A percentile compares a stretch with the other conserved stretches of the same genome.
phyloP scores from a whole-genome alignment of 306 rosid species.

The Malus sieversii region DNA sequence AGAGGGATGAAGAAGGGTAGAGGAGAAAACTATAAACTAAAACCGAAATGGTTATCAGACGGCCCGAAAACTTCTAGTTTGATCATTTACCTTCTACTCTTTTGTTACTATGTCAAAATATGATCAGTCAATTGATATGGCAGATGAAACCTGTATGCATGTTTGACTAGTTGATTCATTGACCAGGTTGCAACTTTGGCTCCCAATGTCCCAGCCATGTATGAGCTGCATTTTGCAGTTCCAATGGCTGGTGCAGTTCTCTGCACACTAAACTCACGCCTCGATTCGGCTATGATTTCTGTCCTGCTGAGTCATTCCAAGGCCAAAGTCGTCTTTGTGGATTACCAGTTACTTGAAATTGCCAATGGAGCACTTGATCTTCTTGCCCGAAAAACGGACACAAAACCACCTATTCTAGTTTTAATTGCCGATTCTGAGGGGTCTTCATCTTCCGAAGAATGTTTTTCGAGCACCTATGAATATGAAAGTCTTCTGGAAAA shows the following conservation, averaged over 20 bases:
- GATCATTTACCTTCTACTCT: no score
- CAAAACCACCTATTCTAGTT: constrained; percentile 43
- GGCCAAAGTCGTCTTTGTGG: constrained; percentile 67
- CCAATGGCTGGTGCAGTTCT: constrained; percentile 91
- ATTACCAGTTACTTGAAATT: constrained; percentile 50
- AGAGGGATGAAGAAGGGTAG: no score
- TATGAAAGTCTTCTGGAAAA: constrained; percentile 46
- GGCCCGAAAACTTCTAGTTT: no score
- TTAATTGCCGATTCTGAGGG: constrained; percentile 38
- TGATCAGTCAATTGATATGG: neutral
- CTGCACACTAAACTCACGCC: constrained; percentile 63
- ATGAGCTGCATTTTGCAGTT: constrained; percentile 88
- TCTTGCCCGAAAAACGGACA: constrained; percentile 25
- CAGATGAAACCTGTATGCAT: neutral
- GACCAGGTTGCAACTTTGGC: constrained; percentile 72
- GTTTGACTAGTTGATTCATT: neutral
- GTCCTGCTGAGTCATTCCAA: constrained; percentile 51
- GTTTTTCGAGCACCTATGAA: constrained; percentile 28
- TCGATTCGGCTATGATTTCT: constrained; percentile 49
- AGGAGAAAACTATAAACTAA: no score
- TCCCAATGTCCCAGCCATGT: constrained; percentile 85
- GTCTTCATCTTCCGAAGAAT: constrained; percentile 3
- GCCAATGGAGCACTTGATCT: constrained; percentile 46
- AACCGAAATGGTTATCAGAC: no score
- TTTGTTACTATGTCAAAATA: neutral